Conservation (phyloP, 2,329 filamentous ascomycete genomes). For the Arthroderma sp. region DNA sequence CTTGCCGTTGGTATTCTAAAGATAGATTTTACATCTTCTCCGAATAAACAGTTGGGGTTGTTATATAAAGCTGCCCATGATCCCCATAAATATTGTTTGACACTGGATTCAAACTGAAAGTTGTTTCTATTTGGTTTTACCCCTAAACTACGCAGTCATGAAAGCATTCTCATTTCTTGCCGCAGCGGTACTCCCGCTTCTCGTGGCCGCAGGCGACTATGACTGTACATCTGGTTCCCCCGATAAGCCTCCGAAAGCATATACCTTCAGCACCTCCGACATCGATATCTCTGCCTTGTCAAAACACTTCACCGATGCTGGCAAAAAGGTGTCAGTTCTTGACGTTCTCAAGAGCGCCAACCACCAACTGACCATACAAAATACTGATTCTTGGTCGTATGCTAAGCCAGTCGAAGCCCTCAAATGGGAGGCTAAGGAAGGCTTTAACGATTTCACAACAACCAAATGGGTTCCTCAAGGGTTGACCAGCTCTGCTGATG, state of each 20-base stretch:
- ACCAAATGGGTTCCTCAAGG: constrained; percentile 25
- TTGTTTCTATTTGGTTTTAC: no score
- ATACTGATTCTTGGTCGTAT: not conserved
- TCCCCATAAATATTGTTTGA: no score
- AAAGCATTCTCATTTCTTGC: no score
- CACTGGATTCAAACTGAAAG: no score
- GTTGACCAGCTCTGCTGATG: constrained; percentile 23
- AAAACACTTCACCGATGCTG: not conserved
- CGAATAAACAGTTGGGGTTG: no score
- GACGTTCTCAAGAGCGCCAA: constrained; percentile 10
- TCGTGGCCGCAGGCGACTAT: no score
- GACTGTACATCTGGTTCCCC: no score
- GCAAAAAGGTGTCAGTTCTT: not conserved
- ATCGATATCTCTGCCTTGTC: not conserved
- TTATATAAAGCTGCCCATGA: no score
- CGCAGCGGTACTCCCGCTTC: no score
- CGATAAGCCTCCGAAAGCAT: not conserved
- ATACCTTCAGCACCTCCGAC: not conserved
- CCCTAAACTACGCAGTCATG: no score
- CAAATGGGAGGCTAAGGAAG: constrained; percentile 9
- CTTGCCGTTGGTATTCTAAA: no score
- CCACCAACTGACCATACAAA: constrained; percentile 8
- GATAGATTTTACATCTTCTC: no score
- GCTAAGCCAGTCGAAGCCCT: constrained; percentile 6
- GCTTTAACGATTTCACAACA: constrained; percentile 21